Base-by-base conservation (phyloP, 495 filamentous ascomycete species). In the Neurospora tetrasperma region DNA sequence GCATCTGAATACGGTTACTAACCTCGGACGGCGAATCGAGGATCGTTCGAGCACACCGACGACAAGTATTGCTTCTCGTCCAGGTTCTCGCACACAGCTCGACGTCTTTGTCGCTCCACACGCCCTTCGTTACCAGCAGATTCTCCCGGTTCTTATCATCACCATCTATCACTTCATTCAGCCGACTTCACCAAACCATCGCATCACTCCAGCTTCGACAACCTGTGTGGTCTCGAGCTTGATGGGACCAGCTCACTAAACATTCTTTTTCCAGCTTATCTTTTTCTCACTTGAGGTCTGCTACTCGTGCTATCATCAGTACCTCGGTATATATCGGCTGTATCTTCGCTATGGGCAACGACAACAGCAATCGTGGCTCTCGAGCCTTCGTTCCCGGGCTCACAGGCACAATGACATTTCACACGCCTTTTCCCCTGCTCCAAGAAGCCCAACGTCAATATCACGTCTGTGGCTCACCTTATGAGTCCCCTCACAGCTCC, bases 341-440 rank as follows among this genome's bases (percentile, higher is more conserved):
- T 73, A 73, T 73, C 62, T 35, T 68, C 71, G 38, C 74, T 66
- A 75, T 75, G 69, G 48, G 74, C 74, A 75, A 68, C 69, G n/a
- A 48, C 69, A 43, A 48, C 69, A 43, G 70, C 70, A 39, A 59
- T 62, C 31, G 46, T 20, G 72, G 72, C 38, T 46, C 72, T 41
- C 46, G 48, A 70, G 46, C 69, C 46, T 71, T 59, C 6, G 12
- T 42, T 7, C 72, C 72, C 43, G 72, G 72, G 40, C 72, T 69
- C 38, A 71, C 70, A 38, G 69, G 72, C 69, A 74, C 40, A 31
- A 71, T 74, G 72, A 74, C 69, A 35, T 74, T 74, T 62, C 23
- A 35, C 20, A 66, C 70, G 42, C 48, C 48, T 20, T 71, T 69
- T 62, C 42, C 69, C 14, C 73, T 74, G 40, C 72, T 42, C 23